Evolutionary conservation across 257 asterid genomes (phyloP).

Genomic region (Capsicum baccatum): DNA sequence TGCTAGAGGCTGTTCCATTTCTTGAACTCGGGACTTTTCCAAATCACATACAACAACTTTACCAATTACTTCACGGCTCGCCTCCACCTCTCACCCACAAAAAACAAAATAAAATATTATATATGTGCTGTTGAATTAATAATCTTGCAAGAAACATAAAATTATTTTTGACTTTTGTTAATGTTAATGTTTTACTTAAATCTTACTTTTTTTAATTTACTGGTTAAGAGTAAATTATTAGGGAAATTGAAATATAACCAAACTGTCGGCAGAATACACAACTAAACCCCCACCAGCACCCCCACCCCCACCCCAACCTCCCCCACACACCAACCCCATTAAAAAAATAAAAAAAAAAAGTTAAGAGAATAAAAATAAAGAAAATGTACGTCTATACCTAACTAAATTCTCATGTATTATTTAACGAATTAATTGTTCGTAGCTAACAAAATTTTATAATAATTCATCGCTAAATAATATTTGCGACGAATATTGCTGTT

Average conservation of each 20-base stretch:
- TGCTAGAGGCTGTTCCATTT: too few relatives aligned
- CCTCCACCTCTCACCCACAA: neutral
- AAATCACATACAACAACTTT: too few relatives aligned
- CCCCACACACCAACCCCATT: neutral
- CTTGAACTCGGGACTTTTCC: too few relatives aligned
- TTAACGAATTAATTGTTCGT: neutral
- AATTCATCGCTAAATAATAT: neutral
- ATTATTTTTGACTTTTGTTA: neutral
- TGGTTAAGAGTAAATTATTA: too few relatives aligned
- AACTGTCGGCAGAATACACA: constrained; percentile 28
- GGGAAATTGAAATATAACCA: neutral
- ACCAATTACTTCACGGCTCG: too few relatives aligned
- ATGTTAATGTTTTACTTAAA: neutral
- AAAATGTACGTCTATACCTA: constrained; percentile 9
- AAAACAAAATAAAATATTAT: neutral
- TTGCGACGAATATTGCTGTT: neutral
- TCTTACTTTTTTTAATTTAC: neutral
- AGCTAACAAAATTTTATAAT: neutral
- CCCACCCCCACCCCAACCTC: too few relatives aligned
- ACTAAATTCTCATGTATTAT: neutral
- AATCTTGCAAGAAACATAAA: neutral
- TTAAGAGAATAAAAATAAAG: neutral
- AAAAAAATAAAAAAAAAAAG: neutral
- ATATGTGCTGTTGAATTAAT: neutral
- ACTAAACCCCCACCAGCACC: neutral